A percentile compares a stretch with the other conserved stretches of the same genome.
Conservation (phyloP, 2,329 filamentous ascomycete species). For the Gyromitra esculenta region DNA sequence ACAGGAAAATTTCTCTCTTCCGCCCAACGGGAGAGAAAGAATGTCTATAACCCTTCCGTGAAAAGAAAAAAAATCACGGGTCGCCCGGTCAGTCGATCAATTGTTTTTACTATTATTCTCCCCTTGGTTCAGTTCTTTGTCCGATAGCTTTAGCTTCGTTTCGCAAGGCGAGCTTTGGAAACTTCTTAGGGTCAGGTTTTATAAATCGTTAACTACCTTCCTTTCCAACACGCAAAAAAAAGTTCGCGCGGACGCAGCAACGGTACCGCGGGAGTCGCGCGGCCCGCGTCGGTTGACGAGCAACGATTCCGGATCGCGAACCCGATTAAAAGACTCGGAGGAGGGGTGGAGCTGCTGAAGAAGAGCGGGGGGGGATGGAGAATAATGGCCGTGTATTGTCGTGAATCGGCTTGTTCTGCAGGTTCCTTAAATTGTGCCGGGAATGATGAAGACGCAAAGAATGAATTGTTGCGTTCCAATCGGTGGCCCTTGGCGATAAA, state of each 20-base stretch:
- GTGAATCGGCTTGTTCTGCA: slow-evolving; percentile 51
- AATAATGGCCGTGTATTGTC: slow-evolving; percentile 48
- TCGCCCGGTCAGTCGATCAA: slow-evolving; percentile 5
- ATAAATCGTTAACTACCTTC: slow-evolving; percentile 41
- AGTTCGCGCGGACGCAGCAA: slow-evolving; percentile 38
- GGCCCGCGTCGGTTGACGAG: slow-evolving; percentile 40
- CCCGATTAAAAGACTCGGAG: slow-evolving; percentile 3
- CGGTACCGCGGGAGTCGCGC: slow-evolving; percentile 46
- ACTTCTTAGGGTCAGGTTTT: slow-evolving; percentile 40
- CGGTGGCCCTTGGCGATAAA: slow-evolving; percentile 37
- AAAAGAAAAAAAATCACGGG: slow-evolving; percentile 29
- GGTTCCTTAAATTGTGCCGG: slow-evolving; percentile 37
- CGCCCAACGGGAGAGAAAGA: slow-evolving; percentile 37
- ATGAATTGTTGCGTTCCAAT: slow-evolving; percentile 50
- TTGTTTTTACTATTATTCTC: neutral
- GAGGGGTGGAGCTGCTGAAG: slow-evolving; percentile 8
- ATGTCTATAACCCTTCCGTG: slow-evolving; percentile 19
- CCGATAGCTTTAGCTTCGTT: slow-evolving; percentile 44
- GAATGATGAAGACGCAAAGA: slow-evolving; percentile 45
- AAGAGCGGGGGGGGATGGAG: slow-evolving; percentile 16
- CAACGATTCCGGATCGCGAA: slow-evolving; percentile 42
- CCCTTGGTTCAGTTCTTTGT: slow-evolving; percentile 36
- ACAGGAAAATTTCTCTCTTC: slow-evolving; percentile 15
- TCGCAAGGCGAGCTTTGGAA: slow-evolving; percentile 37
- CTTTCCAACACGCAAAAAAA: slow-evolving; percentile 35